Percentiles rank a stretch among this genome's conserved stretches.
Conservation (phyloP, 495 filamentous ascomycete genomes). For the Aspergillus funiculosus region DNA sequence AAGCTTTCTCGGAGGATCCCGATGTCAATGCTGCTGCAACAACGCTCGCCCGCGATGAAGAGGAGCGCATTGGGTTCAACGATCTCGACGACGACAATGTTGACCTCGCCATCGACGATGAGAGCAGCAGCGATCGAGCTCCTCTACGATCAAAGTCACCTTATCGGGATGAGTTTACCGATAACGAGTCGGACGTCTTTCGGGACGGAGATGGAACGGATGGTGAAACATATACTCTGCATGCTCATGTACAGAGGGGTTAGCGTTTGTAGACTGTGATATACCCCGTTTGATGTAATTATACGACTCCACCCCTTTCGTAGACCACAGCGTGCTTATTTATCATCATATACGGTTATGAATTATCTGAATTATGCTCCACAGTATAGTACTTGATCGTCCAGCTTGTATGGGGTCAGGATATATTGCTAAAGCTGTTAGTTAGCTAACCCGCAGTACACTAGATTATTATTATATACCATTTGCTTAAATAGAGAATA, state of each 20-base stretch:
- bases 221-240: constrained; percentile 42
- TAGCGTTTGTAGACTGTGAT: neutral
- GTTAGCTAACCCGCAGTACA: too few relatives aligned
- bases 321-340: too few relatives aligned
- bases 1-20: constrained; percentile 42
- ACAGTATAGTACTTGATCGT: too few relatives aligned
- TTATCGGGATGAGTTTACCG: constrained; percentile 51
- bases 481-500: too few relatives aligned
- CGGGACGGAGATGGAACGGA: constrained; percentile 36
- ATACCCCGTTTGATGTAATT: neutral
- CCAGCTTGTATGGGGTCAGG: too few relatives aligned
- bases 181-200: constrained; percentile 48
- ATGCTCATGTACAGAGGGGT: constrained; percentile 34
- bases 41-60: constrained; percentile 44
- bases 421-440: too few relatives aligned
- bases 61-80: constrained; percentile 44
- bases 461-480: too few relatives aligned
- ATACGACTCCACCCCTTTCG: neutral
- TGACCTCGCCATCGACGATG: constrained; percentile 38
- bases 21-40: constrained; percentile 39
- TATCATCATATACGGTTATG: too few relatives aligned
- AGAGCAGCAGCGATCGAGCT: constrained; percentile 28
- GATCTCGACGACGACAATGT: constrained; percentile 40
- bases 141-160: constrained; percentile 22
- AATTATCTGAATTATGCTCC: too few relatives aligned